phyloP scores from a whole-genome alignment of 805 yeast genomes.

The Candida suzukii region DNA sequence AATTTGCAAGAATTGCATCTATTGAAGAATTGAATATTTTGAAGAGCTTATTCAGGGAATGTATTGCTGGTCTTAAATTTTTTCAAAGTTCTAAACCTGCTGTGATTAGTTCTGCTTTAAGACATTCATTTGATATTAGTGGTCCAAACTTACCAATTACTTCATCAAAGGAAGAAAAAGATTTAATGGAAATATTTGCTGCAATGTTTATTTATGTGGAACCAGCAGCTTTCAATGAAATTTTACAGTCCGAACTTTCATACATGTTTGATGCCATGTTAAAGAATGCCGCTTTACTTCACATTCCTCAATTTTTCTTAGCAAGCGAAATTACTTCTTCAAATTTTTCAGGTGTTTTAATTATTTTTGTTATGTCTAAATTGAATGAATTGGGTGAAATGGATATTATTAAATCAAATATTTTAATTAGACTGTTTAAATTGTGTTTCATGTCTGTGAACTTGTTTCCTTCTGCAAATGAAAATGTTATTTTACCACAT shows the following conservation, averaged over 20 bases:
- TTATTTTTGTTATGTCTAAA: slow-evolving; percentile 67
- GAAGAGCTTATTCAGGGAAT: slow-evolving; percentile 73
- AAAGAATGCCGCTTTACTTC: slow-evolving; percentile 77
- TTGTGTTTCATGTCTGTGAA: slow-evolving; percentile 94
- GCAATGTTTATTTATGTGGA: slow-evolving; percentile 91
- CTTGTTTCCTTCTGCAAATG: slow-evolving; percentile 81
- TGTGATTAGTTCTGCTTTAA: slow-evolving; percentile 23
- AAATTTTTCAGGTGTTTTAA: slow-evolving; percentile 78
- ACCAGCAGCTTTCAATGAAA: slow-evolving; percentile 92
- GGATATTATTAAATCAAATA: slow-evolving; percentile 69
- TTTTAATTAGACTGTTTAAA: slow-evolving; percentile 80
- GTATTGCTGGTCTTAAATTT: slow-evolving; percentile 71
- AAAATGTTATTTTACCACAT: slow-evolving; percentile 82
- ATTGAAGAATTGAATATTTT: slow-evolving; percentile 78
- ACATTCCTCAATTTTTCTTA: slow-evolving; percentile 87
- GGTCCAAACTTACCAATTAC: slow-evolving; percentile 82
- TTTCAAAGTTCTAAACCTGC: slow-evolving; percentile 56
- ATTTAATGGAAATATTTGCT: slow-evolving; percentile 91
- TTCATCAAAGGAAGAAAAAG: slow-evolving; percentile 89
- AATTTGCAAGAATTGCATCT: slow-evolving; percentile 75
- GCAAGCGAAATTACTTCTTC: slow-evolving; percentile 95
- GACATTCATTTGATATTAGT: slow-evolving; percentile 49
- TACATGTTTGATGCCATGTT: slow-evolving; percentile 73
- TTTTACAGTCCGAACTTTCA: slow-evolving; percentile 73
- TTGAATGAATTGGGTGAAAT: slow-evolving; percentile 75